Conservation (phyloP, 129 eudicot species). For the Artemisia annua region DNA sequence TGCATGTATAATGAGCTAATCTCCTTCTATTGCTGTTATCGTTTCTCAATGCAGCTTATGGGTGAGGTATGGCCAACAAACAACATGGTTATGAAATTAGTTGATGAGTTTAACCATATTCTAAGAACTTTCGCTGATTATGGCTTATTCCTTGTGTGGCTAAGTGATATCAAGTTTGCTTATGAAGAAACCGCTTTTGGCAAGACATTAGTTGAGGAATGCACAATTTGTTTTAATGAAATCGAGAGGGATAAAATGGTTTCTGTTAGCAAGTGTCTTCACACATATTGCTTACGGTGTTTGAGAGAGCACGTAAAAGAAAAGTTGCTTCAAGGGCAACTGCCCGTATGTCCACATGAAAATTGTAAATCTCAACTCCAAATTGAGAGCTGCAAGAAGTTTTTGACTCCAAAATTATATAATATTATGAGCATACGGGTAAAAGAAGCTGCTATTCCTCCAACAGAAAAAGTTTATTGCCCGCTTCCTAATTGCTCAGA, state of each 20-base stretch:
- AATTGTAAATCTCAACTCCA: constrained; percentile 49
- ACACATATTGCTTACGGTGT: constrained; percentile 61
- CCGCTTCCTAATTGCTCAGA: constrained; percentile 64
- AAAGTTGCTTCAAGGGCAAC: constrained; percentile 47
- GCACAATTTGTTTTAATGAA: constrained; percentile 56
- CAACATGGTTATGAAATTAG: constrained; percentile 29
- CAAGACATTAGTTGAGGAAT: constrained; percentile 35
- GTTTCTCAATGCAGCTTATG: constrained; percentile 48
- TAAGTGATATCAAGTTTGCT: constrained; percentile 46
- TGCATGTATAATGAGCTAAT: no score
- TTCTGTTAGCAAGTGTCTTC: constrained; percentile 47
- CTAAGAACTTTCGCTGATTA: constrained; percentile 16
- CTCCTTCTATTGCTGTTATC: neutral
- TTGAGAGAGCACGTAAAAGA: constrained; percentile 61
- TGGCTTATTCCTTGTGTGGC: constrained; percentile 21
- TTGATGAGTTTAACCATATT: constrained; percentile 42
- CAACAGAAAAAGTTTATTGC: constrained; percentile 56
- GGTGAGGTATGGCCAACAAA: constrained; percentile 35
- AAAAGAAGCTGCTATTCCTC: constrained; percentile 71
- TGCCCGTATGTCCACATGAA: constrained; percentile 70
- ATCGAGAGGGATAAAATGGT: constrained; percentile 41
- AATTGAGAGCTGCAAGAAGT: constrained; percentile 50
- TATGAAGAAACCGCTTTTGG: constrained; percentile 19
- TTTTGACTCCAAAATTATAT: constrained; percentile 45
- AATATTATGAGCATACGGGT: constrained; percentile 52